Conservation (phyloP, 2,329 filamentous ascomycete genomes). For the Talaromyces sp. region DNA sequence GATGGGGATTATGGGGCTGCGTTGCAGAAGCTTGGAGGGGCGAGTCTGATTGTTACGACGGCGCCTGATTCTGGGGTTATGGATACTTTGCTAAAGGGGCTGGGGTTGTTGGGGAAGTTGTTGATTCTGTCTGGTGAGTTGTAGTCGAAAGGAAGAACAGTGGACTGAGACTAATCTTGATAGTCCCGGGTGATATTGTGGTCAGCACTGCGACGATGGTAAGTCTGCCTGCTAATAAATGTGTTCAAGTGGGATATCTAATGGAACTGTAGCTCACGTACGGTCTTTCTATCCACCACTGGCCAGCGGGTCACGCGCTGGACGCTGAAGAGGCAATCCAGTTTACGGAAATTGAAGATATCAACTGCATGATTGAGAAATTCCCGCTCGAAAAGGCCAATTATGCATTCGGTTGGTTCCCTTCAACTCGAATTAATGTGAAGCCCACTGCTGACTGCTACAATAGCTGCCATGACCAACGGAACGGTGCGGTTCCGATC, state of each 20-base stretch:
- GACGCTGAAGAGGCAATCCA: constrained; percentile 45
- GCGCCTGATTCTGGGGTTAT: constrained; percentile 32
- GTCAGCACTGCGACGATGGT: constrained; percentile 14
- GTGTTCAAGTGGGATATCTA: constrained; percentile 3
- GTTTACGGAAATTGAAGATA: constrained; percentile 14
- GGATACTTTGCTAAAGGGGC: constrained; percentile 28
- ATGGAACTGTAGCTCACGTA: constrained; percentile 36
- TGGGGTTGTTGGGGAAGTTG: constrained; percentile 15
- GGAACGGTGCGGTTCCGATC: constrained; percentile 49
- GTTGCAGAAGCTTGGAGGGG: constrained; percentile 33
- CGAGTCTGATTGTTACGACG: constrained; percentile 31
- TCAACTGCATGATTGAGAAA: constrained; percentile 15
- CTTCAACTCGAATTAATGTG: background rate
- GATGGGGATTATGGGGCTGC: constrained; percentile 26
- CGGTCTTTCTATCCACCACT: constrained; percentile 45
- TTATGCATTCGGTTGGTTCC: constrained; percentile 43
- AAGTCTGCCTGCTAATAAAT: constrained; percentile 2
- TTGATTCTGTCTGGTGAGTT: constrained; percentile 6
- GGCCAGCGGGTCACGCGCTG: constrained; percentile 50
- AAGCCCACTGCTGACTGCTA: background rate
- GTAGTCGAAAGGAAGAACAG: background rate
- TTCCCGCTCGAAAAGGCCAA: constrained; percentile 31
- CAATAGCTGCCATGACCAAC: constrained; percentile 44
- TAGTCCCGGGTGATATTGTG: constrained; percentile 4
- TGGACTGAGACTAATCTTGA: background rate